Conservation (phyloP, 2,329 filamentous ascomycete genomes). For the Penicillium oxalicum region DNA sequence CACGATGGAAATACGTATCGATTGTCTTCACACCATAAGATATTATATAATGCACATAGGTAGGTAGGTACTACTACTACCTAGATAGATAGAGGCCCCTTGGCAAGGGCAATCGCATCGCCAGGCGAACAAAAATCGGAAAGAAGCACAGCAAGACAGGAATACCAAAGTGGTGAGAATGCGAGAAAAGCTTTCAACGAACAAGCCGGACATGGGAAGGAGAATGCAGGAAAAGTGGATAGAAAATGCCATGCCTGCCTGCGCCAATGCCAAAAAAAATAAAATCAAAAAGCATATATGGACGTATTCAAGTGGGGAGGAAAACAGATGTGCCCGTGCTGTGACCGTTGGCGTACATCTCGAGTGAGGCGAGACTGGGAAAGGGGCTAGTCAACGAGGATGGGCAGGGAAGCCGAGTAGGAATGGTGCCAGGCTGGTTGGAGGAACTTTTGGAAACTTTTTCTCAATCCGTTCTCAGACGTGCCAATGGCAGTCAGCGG, state of each 20-base stretch:
- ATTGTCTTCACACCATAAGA: no score
- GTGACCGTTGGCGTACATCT: neutral
- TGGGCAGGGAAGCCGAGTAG: no score
- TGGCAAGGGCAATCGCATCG: no score
- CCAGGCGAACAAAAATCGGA: no score
- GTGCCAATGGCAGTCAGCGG: neutral
- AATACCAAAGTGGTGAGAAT: neutral
- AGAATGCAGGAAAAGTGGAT: neutral
- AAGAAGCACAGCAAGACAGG: no score
- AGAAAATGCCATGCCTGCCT: conserved; percentile 15
- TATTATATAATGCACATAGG: no score
- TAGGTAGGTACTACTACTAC: no score
- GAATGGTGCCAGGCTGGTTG: no score
- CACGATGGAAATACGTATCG: no score
- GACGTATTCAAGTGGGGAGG: neutral
- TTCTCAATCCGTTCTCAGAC: neutral
- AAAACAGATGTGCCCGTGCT: conserved; percentile 14
- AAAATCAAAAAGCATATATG: neutral
- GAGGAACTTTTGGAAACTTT: no score
- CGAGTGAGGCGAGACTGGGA: neutral
- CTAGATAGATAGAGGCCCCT: no score
- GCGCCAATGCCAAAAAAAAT: conserved; percentile 19
- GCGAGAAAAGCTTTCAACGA: conserved; percentile 1
- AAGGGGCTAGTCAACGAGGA: no score
- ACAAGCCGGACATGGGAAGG: conserved; percentile 1